These are phyloP conservation scores for Dioscorea cayenensis DNA, from an alignment of 116 monocot genomes.

Conservation along the genomic window DNA sequence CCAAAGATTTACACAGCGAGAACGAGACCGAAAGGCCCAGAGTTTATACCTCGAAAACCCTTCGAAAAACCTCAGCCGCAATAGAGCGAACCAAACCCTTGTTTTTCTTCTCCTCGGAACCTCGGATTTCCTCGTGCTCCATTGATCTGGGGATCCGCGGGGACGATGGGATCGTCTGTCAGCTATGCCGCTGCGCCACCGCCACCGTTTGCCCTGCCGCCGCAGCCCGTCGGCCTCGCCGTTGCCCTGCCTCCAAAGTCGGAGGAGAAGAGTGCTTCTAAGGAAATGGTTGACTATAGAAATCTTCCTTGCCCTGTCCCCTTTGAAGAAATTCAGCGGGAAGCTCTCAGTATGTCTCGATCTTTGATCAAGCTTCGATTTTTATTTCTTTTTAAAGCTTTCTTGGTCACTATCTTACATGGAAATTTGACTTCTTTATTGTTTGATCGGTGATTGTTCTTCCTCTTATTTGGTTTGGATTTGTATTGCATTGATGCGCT, in stretches of 20 bases:
- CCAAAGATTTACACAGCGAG: not conserved
- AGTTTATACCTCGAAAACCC: not conserved
- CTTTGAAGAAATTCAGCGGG: conserved; percentile 42
- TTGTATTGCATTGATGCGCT: too few species aligned
- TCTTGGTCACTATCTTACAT: not conserved
- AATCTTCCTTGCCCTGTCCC: conserved; percentile 46
- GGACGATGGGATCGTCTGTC: conserved; percentile 2
- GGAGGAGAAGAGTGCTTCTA: conserved; percentile 1
- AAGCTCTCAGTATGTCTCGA: conserved; percentile 34
- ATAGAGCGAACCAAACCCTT: not conserved
- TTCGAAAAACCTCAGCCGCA: conserved; percentile 4
- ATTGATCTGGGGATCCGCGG: not conserved
- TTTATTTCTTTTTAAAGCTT: not conserved
- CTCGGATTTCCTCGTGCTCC: not conserved
- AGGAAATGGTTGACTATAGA: conserved; percentile 38
- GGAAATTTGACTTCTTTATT: too few species aligned
- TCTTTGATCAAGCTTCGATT: not conserved
- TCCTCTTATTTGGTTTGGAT: too few species aligned
- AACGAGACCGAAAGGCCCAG: not conserved
- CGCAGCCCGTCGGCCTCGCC: not conserved
- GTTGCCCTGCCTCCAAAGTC: not conserved
- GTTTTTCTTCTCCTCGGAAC: not conserved
- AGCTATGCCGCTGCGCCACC: conserved; percentile 7
- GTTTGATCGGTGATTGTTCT: too few species aligned
- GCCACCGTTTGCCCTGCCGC: not conserved